Evolutionary conservation across 176 grass and related monocot genomes (phyloP), one percentile per base, ranked within the genome.

Genomic region (Calamus simplicifolius): DNA sequence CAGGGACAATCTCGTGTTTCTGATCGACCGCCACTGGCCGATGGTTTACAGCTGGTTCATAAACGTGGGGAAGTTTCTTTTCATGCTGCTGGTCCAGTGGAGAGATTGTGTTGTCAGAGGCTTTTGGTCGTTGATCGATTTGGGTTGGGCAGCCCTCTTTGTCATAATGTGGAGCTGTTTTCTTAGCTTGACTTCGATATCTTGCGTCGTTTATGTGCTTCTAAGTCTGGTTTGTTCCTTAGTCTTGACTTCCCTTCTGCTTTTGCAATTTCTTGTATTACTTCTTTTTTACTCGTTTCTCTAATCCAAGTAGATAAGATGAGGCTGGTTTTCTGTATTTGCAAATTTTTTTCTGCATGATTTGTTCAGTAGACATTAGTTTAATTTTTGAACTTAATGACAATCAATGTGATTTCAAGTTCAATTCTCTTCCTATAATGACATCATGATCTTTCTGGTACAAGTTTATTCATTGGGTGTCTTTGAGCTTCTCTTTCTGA

Each of bases 101-200:
- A 78, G 71, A 5, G 77, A 84, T 17, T 93, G 81, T 27, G 18
- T 58, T 5, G 73, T 58, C 5, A 69, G 85, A 53, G 88, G 94
- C 18, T 67, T 80, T 51, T 57, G 76, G 48, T 86, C 85, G 1
- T 61, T 99, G 51, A 73, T 89, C 7, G 81, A 73, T 58, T 71
- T 89, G 64, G 88, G 88, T 25, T 81, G 84, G 23, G 85, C 78
- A n/a, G 74, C 94, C 19, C 73, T 99, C 25, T 89, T 99, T 68
- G 76, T 99, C 16, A 81, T 93, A 50, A 68, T 99, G 19, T 99
- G 94, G 94, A 85, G 94, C 67, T 83, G 28, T 78, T 99, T 93
- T 61, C 84, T 99, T 27, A 82, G 88, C 75, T 56, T 79, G 48
- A 93, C 85, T 76, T 92, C 94, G 17, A 73, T 76, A 10, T 49